Evolutionary conservation across 2,329 filamentous ascomycete species (phyloP), one percentile per base, ranked within the genome.

Genomic region (Calonectria ilicicola): DNA sequence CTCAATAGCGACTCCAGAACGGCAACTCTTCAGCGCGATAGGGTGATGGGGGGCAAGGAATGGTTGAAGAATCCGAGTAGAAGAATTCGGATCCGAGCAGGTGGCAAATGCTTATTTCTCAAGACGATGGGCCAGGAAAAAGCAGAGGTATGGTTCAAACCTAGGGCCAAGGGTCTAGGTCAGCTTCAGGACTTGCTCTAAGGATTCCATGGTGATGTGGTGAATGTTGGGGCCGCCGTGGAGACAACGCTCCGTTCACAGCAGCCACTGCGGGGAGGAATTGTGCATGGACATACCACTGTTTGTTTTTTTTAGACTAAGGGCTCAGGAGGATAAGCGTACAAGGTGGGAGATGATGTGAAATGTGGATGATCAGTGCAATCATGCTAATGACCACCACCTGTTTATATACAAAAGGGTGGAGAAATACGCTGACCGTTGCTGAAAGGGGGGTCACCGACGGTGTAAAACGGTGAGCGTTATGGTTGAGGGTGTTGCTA

Each of bases 1-100:
- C 60, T 79, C 76, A 79, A 79, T 79, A 79, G 74, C 78, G 75
- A 79, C 74, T 72, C 78, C 78, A 79, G 77, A 79, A 71, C 77
- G 74, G 70, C 77, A 79, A 72, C 51, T 53, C 29, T 51, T 47
- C 23, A 35, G 12, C n/a, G 29, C 14, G 53, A 38, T 35, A 26
- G 19, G 62, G 27, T 49, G 47, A 17, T 29, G 65, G 60, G 46
- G 47, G 35, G 40, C 19, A 49, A 63, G 49, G 65, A 38, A 66
- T 12, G 40, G 76, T 58, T 70, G 73, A 76, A 56, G 69, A 58
- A 58, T 75, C 53, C 73, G 76, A 74, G 47, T 35, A 56, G 38
- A 56, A 32, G 44, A 51, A 60, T 76, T 79, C 77, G 77, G 77
- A 70, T 77, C 76, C 77, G 76, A 56, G 46, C 21, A 60, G 23